Evolutionary conservation across 768 basidiomycete genomes (phyloP).

Genomic region (Neoboletus brunneissimus): DNA sequence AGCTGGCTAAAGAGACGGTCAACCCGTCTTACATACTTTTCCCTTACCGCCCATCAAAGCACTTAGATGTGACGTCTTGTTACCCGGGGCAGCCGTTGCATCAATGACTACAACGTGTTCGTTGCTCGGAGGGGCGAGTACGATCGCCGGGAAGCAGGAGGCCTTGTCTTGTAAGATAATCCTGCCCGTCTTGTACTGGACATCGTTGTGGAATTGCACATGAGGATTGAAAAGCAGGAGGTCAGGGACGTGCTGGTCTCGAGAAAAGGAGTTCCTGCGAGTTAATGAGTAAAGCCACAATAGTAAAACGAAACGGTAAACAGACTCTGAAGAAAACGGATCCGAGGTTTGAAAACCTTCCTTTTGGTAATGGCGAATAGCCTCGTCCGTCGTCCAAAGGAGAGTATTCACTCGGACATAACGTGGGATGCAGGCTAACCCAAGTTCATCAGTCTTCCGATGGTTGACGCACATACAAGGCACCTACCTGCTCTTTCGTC

Average conservation of each 20-base stretch:
- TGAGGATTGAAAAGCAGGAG: slow-evolving; percentile 75
- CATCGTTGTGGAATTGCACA: slow-evolving; percentile 64
- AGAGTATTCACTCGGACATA: slow-evolving; percentile 83
- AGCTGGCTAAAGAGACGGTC: neutral
- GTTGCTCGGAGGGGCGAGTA: slow-evolving; percentile 71
- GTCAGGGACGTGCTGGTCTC: slow-evolving; percentile 79
- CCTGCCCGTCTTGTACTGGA: slow-evolving; percentile 71
- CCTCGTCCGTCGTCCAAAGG: slow-evolving; percentile 64
- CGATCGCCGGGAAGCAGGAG: slow-evolving; percentile 90
- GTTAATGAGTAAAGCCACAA: slow-evolving; percentile 1
- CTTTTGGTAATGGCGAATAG: slow-evolving; percentile 52
- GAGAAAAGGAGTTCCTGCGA: slow-evolving; percentile 58
- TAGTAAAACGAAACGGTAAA: neutral
- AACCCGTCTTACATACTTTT: slow-evolving; percentile 52
- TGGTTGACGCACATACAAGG: neutral
- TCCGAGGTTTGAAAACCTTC: slow-evolving; percentile 54
- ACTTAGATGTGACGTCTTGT: slow-evolving; percentile 94
- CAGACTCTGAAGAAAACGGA: slow-evolving; percentile 53
- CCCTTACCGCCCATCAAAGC: slow-evolving; percentile 83
- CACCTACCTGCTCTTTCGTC: slow-evolving; percentile 63
- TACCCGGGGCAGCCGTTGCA: slow-evolving; percentile 95
- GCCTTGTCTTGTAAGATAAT: slow-evolving; percentile 97
- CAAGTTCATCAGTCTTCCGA: neutral
- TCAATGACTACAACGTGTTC: slow-evolving; percentile 68
- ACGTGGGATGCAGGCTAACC: slow-evolving; percentile 67